Conservation (phyloP, 495 filamentous ascomycete species). For the Paragyromitra xinjiangensis region DNA sequence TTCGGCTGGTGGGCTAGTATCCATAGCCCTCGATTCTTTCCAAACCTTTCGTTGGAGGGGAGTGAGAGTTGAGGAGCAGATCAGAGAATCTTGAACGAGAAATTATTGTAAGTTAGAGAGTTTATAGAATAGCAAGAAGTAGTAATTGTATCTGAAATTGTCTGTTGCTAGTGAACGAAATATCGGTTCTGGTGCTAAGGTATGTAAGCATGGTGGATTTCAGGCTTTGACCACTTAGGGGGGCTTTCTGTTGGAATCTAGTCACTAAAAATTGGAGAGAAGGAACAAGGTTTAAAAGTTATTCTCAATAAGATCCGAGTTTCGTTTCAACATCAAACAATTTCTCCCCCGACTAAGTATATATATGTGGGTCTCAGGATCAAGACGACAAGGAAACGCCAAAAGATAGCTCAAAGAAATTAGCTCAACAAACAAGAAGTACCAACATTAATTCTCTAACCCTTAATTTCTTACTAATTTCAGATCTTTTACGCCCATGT, state of each 20-base stretch:
- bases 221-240: neutral
- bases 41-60: neutral
- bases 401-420: too few relatives aligned
- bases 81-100: neutral
- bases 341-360: too few relatives aligned
- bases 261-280: too few relatives aligned
- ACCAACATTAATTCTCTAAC: neutral
- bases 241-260: too few relatives aligned
- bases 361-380: too few relatives aligned
- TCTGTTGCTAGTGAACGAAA: neutral
- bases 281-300: too few relatives aligned
- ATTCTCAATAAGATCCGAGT: too few relatives aligned
- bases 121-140: neutral
- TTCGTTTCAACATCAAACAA: too few relatives aligned
- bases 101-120: neutral
- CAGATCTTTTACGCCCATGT: slow-evolving; percentile 27
- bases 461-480: slow-evolving; percentile 11
- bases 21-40: neutral
- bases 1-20: neutral
- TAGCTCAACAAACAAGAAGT: neutral
- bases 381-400: too few relatives aligned
- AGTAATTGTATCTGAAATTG: neutral
- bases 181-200: neutral
- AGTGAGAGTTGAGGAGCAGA: neutral
- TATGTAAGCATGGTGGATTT: neutral